Conservation (phyloP, 768 basidiomycete genomes). For the Boletus bicolor region DNA sequence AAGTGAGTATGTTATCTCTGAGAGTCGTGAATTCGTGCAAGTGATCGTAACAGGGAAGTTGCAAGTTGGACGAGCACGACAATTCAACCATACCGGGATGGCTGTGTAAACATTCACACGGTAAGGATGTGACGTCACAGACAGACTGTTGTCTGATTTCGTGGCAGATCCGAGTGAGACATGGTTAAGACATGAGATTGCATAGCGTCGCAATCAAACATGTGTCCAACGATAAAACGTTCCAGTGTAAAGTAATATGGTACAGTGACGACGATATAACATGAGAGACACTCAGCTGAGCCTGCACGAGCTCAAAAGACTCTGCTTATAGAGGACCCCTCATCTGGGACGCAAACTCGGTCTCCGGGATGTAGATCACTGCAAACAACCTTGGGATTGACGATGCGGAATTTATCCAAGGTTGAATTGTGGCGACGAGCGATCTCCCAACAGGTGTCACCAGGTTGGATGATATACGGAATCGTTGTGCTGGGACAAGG, state of each 20-base stretch:
- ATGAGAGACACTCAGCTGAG: neutral
- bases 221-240: neutral
- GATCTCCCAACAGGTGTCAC: constrained; percentile 68
- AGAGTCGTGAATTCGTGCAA: constrained; percentile 29
- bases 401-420: constrained; percentile 48
- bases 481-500: constrained; percentile 36
- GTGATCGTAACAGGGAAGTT: constrained; percentile 17
- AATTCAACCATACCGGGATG: constrained; percentile 23
- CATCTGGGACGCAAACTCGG: constrained; percentile 55
- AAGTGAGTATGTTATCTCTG: constrained; percentile 14
- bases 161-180: neutral
- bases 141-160: neutral
- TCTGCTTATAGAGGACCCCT: constrained; percentile 33
- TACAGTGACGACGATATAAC: constrained; percentile 21
- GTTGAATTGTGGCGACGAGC: constrained; percentile 45
- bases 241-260: constrained; percentile 6
- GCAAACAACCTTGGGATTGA: constrained; percentile 55
- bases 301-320: constrained; percentile 18
- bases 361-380: constrained; percentile 58
- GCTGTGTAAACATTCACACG: constrained; percentile 23
- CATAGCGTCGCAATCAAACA: neutral
- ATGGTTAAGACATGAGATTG: neutral
- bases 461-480: constrained; percentile 50
- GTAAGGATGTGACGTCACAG: constrained; percentile 20
- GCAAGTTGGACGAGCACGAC: constrained; percentile 6